A percentile compares a stretch with the other conserved stretches of the same genome.
These are phyloP conservation scores for Corchorus capsularis DNA, from an alignment of 345 rosid genomes.

Conservation along the genomic window DNA sequence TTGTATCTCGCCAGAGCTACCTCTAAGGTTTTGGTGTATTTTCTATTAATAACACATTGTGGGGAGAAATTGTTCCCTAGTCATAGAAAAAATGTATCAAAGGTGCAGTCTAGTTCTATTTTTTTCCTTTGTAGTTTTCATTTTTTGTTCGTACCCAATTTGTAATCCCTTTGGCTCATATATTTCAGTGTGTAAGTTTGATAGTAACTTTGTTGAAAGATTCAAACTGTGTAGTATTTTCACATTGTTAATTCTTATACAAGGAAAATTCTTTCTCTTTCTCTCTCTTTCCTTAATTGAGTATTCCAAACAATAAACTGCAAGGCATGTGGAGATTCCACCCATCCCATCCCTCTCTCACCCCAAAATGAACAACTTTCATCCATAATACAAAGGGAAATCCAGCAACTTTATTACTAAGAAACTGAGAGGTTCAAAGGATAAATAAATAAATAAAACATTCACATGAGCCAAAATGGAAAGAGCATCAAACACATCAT, in stretches of 20 bases:
- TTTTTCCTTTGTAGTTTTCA: conserved; percentile 19
- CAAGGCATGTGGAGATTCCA: neutral
- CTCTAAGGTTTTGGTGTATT: conserved; percentile 33
- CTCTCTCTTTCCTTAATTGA: neutral
- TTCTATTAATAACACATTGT: conserved; percentile 38
- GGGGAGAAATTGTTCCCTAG: conserved; percentile 29
- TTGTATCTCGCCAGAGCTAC: conserved; percentile 18
- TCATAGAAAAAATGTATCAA: conserved; percentile 45
- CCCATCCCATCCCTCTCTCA: too few relatives aligned
- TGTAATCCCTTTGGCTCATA: conserved; percentile 28
- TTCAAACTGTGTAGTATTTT: conserved; percentile 19
- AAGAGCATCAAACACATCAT: neutral
- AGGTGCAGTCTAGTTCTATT: conserved; percentile 21
- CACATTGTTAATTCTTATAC: neutral
- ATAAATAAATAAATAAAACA: neutral
- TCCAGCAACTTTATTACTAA: neutral
- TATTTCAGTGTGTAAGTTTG: conserved; percentile 28
- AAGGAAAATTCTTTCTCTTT: neutral
- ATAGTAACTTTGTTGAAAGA: conserved; percentile 29
- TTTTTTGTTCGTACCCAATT: neutral
- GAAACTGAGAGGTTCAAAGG: neutral
- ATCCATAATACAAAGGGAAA: neutral
- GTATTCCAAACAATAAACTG: neutral
- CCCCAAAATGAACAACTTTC: neutral
- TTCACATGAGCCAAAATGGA: neutral